Conservation (phyloP, 495 filamentous ascomycete species). For the Annulohypoxylon stygium region DNA sequence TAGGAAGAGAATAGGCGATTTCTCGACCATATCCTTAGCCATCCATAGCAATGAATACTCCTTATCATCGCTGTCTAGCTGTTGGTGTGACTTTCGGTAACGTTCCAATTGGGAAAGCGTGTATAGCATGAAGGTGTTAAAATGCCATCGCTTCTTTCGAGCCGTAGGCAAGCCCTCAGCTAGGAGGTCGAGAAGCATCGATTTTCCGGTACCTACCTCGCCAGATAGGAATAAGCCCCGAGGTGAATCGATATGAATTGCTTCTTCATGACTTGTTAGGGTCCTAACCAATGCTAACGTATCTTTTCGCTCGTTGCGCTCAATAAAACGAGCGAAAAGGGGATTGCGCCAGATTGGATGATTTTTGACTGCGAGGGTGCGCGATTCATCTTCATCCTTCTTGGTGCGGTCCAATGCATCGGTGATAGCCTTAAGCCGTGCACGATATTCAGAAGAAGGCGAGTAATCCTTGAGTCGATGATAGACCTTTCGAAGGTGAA, state of each 20-base stretch:
- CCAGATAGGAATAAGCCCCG: constrained; percentile 76
- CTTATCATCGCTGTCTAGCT: constrained; percentile 47
- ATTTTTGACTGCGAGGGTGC: constrained; percentile 54
- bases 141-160: constrained; percentile 78
- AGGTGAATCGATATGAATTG: constrained; percentile 71
- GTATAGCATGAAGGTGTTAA: constrained; percentile 81
- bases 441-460: constrained; percentile 71
- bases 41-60: constrained; percentile 75
- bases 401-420: constrained; percentile 55
- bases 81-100: constrained; percentile 60
- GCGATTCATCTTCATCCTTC: constrained; percentile 34
- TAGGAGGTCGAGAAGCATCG: constrained; percentile 77
- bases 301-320: constrained; percentile 55
- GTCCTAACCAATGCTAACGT: constrained; percentile 70
- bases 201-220: constrained; percentile 79
- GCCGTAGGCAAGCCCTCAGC: constrained; percentile 74
- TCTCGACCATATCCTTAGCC: constrained; percentile 74
- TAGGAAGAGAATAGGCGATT: constrained; percentile 76
- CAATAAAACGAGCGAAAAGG: constrained; percentile 61
- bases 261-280: constrained; percentile 72
- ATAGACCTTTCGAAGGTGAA: constrained; percentile 78
- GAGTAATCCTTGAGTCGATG: constrained; percentile 75
- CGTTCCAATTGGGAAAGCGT: constrained; percentile 72
- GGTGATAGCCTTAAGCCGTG: constrained; percentile 65
- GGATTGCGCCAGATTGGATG: constrained; percentile 66